Evolutionary conservation across 2,329 filamentous ascomycete genomes (phyloP).

Genomic region (Fusarium papillatum): DNA sequence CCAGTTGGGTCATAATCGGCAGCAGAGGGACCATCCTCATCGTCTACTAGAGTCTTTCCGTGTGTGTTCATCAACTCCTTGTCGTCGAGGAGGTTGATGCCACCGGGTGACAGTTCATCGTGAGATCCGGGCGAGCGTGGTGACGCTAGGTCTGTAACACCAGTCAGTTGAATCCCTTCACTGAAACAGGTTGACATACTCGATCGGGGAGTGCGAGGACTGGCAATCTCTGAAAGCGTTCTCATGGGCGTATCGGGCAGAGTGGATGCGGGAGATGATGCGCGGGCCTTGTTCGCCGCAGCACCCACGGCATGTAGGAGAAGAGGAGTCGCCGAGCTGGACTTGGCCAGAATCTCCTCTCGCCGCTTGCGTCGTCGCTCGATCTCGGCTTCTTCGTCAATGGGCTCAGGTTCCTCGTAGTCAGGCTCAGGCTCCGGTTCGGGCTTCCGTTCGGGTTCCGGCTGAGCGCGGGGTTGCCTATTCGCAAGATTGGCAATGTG

Average conservation of each 20-base stretch:
- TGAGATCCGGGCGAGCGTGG: constrained; percentile 60
- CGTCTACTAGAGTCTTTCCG: constrained; percentile 54
- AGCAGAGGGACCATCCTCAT: constrained; percentile 85
- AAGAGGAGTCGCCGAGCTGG: constrained; percentile 80
- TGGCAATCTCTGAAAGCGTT: constrained; percentile 49
- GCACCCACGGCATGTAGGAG: constrained; percentile 81
- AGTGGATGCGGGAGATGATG: constrained; percentile 67
- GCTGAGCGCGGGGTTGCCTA: constrained; percentile 34
- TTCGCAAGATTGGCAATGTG: constrained; percentile 19
- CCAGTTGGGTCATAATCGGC: constrained; percentile 92
- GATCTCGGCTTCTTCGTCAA: constrained; percentile 87
- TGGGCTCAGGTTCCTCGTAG: constrained; percentile 67
- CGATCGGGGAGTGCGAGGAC: constrained; percentile 63
- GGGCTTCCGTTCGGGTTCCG: constrained; percentile 26
- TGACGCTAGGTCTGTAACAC: constrained; percentile 52
- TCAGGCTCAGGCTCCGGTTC: constrained; percentile 48
- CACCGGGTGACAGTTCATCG: constrained; percentile 68
- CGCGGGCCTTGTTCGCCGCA: constrained; percentile 64
- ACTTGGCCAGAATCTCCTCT: constrained; percentile 88
- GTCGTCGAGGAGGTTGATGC: constrained; percentile 75
- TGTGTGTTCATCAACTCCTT: constrained; percentile 75
- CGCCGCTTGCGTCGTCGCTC: constrained; percentile 87
- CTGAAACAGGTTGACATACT: constrained; percentile 51
- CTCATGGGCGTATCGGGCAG: constrained; percentile 57
- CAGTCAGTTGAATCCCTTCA: constrained; percentile 38